Conservation (phyloP, 805 yeast genomes). For the Zygotorulaspora florentina region DNA sequence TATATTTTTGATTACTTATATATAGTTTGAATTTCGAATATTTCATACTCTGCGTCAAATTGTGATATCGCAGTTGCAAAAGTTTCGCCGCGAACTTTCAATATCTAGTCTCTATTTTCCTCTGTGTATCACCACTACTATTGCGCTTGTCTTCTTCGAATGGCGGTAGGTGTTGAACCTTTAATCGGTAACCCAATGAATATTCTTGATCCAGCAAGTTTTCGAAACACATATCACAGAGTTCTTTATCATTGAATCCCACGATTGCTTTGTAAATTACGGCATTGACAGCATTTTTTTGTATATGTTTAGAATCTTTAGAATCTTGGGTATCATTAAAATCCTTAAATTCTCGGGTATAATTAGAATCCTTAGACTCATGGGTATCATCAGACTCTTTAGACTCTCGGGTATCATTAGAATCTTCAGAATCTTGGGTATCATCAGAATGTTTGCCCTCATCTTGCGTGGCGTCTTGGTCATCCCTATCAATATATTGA, state of each 20-base stretch:
- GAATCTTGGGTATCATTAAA: slow-evolving; percentile 12
- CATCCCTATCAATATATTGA: neutral
- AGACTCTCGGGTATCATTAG: slow-evolving; percentile 11
- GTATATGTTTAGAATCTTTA: slow-evolving; percentile 13
- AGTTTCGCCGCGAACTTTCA: too few relatives aligned
- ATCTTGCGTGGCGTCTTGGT: neutral
- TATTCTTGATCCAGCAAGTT: slow-evolving; percentile 30
- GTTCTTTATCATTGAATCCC: slow-evolving; percentile 32
- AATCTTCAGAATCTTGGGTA: too few relatives aligned
- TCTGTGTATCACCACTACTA: slow-evolving; percentile 1
- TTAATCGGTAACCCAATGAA: slow-evolving; percentile 27
- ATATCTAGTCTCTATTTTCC: neutral
- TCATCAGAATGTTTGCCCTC: slow-evolving; percentile 9
- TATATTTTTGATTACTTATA: too few relatives aligned
- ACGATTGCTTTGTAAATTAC: slow-evolving; percentile 33
- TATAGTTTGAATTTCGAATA: too few relatives aligned
- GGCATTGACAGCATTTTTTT: slow-evolving; percentile 22
- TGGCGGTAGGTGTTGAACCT: slow-evolving; percentile 26
- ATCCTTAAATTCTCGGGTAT: too few relatives aligned
- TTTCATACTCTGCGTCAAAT: too few relatives aligned
- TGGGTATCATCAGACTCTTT: slow-evolving; percentile 14
- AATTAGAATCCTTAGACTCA: too few relatives aligned
- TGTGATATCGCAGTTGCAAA: too few relatives aligned
- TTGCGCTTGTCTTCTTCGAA: slow-evolving; percentile 16
- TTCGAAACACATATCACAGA: slow-evolving; percentile 25